phyloP scores from a whole-genome alignment of 2,329 filamentous ascomycete genomes.

The Claviceps sp. region DNA sequence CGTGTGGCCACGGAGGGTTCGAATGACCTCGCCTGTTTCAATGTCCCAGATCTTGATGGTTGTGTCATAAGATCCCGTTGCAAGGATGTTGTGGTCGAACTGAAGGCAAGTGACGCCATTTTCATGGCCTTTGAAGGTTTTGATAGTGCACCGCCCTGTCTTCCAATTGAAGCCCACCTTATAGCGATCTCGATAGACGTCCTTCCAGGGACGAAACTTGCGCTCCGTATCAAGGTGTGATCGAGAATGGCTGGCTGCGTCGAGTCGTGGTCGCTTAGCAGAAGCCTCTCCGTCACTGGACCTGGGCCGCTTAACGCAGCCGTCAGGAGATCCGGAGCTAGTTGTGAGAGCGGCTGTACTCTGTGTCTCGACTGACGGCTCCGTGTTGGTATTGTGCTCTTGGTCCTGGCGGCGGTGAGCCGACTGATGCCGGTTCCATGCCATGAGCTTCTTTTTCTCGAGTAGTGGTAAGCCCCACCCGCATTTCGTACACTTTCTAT shows the following conservation, averaged over 20 bases:
- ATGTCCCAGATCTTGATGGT: constrained; percentile 96
- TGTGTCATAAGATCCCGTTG: constrained; percentile 87
- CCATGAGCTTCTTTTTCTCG: constrained; percentile 75
- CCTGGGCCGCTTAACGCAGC: constrained; percentile 21
- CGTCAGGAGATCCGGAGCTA: constrained; percentile 9
- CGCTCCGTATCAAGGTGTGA: constrained; percentile 28
- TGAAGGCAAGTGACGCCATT: constrained; percentile 51
- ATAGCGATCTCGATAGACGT: constrained; percentile 89
- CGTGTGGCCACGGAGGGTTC: constrained; percentile 73
- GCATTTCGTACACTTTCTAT: constrained; percentile 85
- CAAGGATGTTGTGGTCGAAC: constrained; percentile 78
- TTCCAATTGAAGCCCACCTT: constrained; percentile 98
- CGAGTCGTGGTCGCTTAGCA: constrained; percentile 21
- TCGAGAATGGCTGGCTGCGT: constrained; percentile 13
- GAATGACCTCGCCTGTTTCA: constrained; percentile 70
- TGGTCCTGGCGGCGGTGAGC: constrained; percentile 9
- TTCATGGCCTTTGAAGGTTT: constrained; percentile 69
- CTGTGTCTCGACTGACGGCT: constrained; percentile 13
- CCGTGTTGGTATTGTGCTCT: constrained; percentile 4
- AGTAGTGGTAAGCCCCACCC: constrained; percentile 87
- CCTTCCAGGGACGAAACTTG: constrained; percentile 70
- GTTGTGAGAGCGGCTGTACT: constrained; percentile 5
- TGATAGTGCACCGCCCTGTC: constrained; percentile 75
- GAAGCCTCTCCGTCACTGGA: constrained; percentile 17
- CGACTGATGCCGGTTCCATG: constrained; percentile 67